Evolutionary conservation across 208 protist species (phyloP), one percentile per base, ranked within the genome.

Genomic region (Acanthamoeba quina): DNA sequence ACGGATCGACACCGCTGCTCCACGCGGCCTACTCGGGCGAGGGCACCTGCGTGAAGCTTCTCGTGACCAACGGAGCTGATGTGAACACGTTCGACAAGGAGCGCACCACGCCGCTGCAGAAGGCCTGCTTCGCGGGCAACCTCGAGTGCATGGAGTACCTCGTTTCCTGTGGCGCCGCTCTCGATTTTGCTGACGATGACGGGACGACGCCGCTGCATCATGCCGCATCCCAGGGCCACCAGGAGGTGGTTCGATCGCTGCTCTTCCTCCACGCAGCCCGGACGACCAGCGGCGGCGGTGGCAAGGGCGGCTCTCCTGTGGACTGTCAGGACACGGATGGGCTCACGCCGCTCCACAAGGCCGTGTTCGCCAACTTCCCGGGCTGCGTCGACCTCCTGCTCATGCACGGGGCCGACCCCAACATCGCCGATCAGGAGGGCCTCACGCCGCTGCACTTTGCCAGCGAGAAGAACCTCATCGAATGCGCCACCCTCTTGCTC

Each of bases 11-110:
- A 31, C 68, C 89, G 21, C 47, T 82, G 70, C 89, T 93, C 21
- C 89, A 93, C 24, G 62, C 62, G 17, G 89, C 89, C 47, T 76
- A 76, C 56, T 93, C 68, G 24, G 68, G 68, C 44, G 62, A 37
- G 26, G 62, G 29, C 13, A 93, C 17, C 17, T 93, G 89, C 31
- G 47, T 93, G n/a, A 58, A 31, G 52, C 66, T 93, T 31, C 66
- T 93, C 4, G 52, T 93, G 5, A 76, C 21, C 26, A 58, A 60
- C 41, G 89, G 89, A 5, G 89, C 89, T 31, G 68, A 93, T 15
- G 66, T 82, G 11, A 93, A 93, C 54, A 82, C 44, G 34, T 82
- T 37, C 70, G 89, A 93, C 68, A 82, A 93, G 89, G 89, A 93
- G 68, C 52, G 64, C 26, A 82, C 89, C 5, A 93, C 89, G 29